phyloP scores from a whole-genome alignment of 805 yeast genomes.

The Lipomyces lipofer region DNA sequence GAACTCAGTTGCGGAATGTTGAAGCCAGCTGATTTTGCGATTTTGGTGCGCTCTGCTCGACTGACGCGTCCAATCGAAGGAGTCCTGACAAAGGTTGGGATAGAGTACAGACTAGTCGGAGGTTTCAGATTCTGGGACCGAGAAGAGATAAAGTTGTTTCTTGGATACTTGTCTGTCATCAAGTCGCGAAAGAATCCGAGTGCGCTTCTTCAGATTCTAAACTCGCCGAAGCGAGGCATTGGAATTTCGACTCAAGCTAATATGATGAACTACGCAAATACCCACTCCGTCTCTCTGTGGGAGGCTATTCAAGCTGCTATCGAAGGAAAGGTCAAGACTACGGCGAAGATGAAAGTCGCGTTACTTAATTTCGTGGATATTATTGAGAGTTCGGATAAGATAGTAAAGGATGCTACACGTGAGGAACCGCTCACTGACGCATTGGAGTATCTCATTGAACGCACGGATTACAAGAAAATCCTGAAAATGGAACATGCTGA shows the following conservation, averaged over 20 bases:
- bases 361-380: constrained; percentile 14
- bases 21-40: constrained; percentile 62
- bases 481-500: constrained; percentile 18
- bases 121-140: constrained; percentile 82
- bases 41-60: constrained; percentile 65
- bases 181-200: constrained; percentile 58
- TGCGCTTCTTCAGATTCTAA: constrained; percentile 61
- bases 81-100: constrained; percentile 52
- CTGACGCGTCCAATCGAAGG: constrained; percentile 66
- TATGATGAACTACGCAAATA: constrained; percentile 33
- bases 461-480: constrained; percentile 14
- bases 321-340: constrained; percentile 15
- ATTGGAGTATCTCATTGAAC: constrained; percentile 10
- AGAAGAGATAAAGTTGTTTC: constrained; percentile 60
- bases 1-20: constrained; percentile 49
- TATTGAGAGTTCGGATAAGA: constrained; percentile 6
- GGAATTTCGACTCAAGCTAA: constrained; percentile 56
- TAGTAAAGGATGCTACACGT: constrained; percentile 1
- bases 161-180: constrained; percentile 66
- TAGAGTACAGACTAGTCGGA: constrained; percentile 68
- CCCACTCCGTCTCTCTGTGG: constrained; percentile 21
- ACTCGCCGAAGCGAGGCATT: constrained; percentile 64
- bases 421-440: constrained; percentile 9
- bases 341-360: constrained; percentile 1
- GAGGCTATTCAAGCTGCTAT: constrained; percentile 16